Percentiles rank a stretch among this genome's conserved stretches.
phyloP scores from a whole-genome alignment of 1,284 basidiomycete genomes.

The Psilocybe mexicana region DNA sequence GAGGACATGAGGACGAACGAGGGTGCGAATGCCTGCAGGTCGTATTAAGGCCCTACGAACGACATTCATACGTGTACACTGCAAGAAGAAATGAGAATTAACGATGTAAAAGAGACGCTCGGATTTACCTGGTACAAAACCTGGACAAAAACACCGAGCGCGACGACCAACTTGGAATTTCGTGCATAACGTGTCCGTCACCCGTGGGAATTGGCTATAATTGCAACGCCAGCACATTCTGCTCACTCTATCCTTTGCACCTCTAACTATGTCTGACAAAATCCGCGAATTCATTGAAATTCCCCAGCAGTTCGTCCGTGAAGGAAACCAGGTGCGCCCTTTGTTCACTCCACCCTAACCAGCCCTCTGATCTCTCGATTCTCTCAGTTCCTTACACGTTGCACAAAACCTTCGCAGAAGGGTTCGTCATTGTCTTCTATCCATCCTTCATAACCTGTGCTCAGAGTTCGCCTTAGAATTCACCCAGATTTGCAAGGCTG shows the following conservation, averaged over 20 bases:
- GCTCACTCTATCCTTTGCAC: conserved; percentile 20
- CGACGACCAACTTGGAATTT: background rate
- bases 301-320: conserved; percentile 89
- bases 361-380: background rate
- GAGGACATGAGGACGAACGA: conserved; percentile 15
- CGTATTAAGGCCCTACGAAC: conserved; percentile 39
- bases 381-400: conserved; percentile 88
- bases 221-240: conserved; percentile 27
- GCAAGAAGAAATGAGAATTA: conserved; percentile 3
- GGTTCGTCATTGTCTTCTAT: conserved; percentile 52
- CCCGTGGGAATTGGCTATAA: conserved; percentile 30
- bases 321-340: conserved; percentile 83
- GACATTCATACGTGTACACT: conserved; percentile 54
- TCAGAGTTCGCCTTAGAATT: conserved; percentile 67
- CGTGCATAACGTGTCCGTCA: conserved; percentile 23
- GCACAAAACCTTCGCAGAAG: conserved; percentile 96
- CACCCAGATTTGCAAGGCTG: conserved; percentile 88
- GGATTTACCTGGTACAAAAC: background rate
- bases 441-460: conserved; percentile 1
- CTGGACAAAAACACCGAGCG: conserved; percentile 13
- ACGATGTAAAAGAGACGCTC: background rate
- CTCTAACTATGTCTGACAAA: conserved; percentile 78
- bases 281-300: conserved; percentile 89
- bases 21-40: conserved; percentile 28
- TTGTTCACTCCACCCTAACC: too few species aligned